Percentiles rank a stretch among this genome's conserved stretches.
These are phyloP conservation scores for Biscutella laevigata DNA, from an alignment of 441 rosid genomes.

Conservation along the genomic window DNA sequence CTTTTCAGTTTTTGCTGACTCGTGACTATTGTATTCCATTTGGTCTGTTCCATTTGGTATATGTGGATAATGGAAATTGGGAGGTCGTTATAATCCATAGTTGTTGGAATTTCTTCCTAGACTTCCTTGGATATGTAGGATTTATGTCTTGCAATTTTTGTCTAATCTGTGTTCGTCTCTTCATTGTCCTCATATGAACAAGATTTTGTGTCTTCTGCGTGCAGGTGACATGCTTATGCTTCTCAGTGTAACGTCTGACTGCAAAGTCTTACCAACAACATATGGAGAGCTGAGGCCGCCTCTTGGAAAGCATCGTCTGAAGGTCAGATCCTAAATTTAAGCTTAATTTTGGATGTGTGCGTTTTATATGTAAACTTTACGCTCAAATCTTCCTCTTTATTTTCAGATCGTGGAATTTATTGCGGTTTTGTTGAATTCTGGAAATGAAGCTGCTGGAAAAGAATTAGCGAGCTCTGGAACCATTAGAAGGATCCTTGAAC, in stretches of 20 bases:
- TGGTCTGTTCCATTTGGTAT: conserved; percentile 11
- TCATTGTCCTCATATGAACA: conserved; percentile 12
- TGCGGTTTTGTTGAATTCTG: conserved; percentile 67
- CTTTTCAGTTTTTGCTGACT: conserved; percentile 9
- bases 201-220: conserved; percentile 12
- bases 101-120: conserved; percentile 14
- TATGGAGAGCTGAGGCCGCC: conserved; percentile 94
- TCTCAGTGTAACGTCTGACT: conserved; percentile 67
- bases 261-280: conserved; percentile 73
- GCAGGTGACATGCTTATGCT: conserved; percentile 73
- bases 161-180: neutral
- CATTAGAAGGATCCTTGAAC: conserved; percentile 63
- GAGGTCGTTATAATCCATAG: conserved; percentile 2
- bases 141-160: conserved; percentile 9
- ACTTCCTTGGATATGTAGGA: conserved; percentile 12
- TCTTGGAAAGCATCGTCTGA: conserved; percentile 71
- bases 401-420: conserved; percentile 86
- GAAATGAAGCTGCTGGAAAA: conserved; percentile 74
- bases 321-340: conserved; percentile 20
- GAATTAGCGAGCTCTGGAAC: conserved; percentile 82
- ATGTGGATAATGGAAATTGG: conserved; percentile 2
- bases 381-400: too few species aligned
- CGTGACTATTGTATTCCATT: neutral
- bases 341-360: neutral
- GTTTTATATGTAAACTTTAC: neutral